phyloP scores from a whole-genome alignment of 148 eudicot genomes.

The Persicaria tinctoria region DNA sequence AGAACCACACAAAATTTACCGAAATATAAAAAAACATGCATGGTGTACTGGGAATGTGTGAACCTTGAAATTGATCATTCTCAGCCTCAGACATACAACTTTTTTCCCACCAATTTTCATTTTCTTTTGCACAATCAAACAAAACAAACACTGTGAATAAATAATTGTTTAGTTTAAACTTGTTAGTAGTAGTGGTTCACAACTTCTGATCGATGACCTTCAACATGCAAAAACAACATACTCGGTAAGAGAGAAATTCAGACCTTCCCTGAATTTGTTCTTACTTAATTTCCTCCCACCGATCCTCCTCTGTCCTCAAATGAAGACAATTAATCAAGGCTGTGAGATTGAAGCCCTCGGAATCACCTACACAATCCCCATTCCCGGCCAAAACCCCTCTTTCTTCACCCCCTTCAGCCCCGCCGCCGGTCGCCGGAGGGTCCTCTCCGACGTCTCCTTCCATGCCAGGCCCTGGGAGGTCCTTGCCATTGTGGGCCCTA shows the following conservation, averaged over 20 bases:
- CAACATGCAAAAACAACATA: conserved; percentile 5
- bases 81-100: not conserved
- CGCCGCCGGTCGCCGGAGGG: conserved; percentile 20
- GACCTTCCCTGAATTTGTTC: no score
- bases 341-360: conserved; percentile 95
- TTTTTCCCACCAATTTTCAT: not conserved
- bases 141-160: not conserved
- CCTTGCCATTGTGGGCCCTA: conserved; percentile 91
- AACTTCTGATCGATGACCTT: no score
- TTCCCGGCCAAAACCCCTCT: conserved; percentile 12
- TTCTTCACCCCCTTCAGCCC: conserved; percentile 21
- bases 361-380: conserved; percentile 58
- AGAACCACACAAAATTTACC: no score
- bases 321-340: conserved; percentile 63
- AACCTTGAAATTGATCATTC: not conserved
- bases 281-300: no score
- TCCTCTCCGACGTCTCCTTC: conserved; percentile 52
- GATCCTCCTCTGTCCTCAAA: conserved; percentile 20
- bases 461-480: conserved; percentile 91
- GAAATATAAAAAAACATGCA: no score
- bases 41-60: no score
- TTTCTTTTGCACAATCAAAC: not conserved
- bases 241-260: not conserved
- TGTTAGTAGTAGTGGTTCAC: not conserved
- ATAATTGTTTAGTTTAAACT: not conserved